Conservation (phyloP, 257 asterid genomes). For the Echium plantagineum region DNA sequence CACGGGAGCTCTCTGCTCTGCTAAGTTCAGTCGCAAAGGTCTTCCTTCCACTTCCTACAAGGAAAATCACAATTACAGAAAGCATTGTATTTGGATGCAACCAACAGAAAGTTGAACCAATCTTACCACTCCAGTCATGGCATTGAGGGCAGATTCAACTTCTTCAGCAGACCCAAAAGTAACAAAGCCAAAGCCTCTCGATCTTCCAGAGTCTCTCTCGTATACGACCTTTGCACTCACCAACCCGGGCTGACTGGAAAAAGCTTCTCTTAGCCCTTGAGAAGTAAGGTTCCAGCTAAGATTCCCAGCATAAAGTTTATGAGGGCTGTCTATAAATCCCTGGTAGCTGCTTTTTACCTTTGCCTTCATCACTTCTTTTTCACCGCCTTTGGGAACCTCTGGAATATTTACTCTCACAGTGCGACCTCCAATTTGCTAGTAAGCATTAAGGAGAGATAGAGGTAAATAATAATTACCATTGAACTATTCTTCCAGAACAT, state of each 20-base stretch:
- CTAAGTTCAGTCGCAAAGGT: constrained; percentile 55
- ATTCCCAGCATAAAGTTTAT: constrained; percentile 73
- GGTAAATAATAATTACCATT: background rate
- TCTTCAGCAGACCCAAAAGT: constrained; percentile 60
- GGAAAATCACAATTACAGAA: background rate
- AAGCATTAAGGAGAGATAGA: constrained; percentile 2
- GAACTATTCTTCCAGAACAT: background rate
- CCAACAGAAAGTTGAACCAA: background rate
- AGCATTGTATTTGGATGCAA: constrained; percentile 3
- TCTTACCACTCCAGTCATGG: constrained; percentile 79
- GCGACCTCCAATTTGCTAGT: constrained; percentile 83
- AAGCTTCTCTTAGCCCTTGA: constrained; percentile 59
- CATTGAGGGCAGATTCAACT: constrained; percentile 47
- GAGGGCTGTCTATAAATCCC: constrained; percentile 68
- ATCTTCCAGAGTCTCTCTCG: constrained; percentile 62
- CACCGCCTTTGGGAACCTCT: constrained; percentile 93
- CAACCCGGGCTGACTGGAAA: constrained; percentile 59
- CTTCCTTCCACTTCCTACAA: constrained; percentile 70
- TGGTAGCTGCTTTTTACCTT: constrained; percentile 54
- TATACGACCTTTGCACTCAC: constrained; percentile 72
- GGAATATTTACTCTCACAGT: constrained; percentile 84
- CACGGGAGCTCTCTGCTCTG: constrained; percentile 32
- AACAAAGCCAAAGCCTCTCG: constrained; percentile 85
- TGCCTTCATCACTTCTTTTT: constrained; percentile 63
- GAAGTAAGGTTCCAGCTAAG: constrained; percentile 77